A percentile compares a stretch with the other conserved stretches of the same genome.
phyloP scores from a whole-genome alignment of 805 yeast genomes.

The Danielia oregonensis region DNA sequence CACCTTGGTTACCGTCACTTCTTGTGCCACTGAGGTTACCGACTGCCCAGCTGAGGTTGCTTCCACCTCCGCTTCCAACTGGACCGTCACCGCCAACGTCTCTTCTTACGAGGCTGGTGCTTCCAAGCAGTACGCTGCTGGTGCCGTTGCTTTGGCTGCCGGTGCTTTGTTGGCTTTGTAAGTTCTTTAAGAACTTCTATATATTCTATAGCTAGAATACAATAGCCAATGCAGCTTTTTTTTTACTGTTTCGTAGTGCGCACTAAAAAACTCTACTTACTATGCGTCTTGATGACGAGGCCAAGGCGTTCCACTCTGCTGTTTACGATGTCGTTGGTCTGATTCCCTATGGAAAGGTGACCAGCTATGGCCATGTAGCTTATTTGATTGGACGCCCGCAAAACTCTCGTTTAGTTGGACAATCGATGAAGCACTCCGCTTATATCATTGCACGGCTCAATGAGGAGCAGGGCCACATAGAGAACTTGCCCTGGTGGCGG shows the following conservation, averaged over 20 bases:
- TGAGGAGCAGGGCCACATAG: slow-evolving; percentile 17
- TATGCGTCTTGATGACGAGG: slow-evolving; percentile 33
- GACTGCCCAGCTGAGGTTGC: slow-evolving; percentile 16
- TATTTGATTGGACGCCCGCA: slow-evolving; percentile 56
- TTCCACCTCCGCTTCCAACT: slow-evolving; percentile 10
- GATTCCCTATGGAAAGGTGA: slow-evolving; percentile 62
- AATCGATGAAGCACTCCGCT: slow-evolving; percentile 51
- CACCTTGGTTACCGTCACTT: slow-evolving; percentile 20
- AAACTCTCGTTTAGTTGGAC: slow-evolving; percentile 73
- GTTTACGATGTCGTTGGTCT: slow-evolving; percentile 51
- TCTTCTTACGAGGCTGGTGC: slow-evolving; percentile 19
- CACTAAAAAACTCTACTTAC: background rate
- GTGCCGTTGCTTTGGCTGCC: slow-evolving; percentile 24
- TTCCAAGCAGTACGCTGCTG: slow-evolving; percentile 24
- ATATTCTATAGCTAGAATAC: background rate
- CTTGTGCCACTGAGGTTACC: slow-evolving; percentile 16
- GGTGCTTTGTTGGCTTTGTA: slow-evolving; percentile 30
- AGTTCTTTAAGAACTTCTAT: too few relatives aligned
- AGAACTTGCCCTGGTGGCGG: slow-evolving; percentile 77
- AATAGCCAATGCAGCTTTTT: too few relatives aligned
- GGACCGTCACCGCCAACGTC: slow-evolving; percentile 16
- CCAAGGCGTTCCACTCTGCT: slow-evolving; percentile 54
- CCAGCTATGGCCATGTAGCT: slow-evolving; percentile 74
- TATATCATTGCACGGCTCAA: slow-evolving; percentile 22
- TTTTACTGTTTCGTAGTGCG: background rate